Base-by-base conservation (phyloP, 2,329 filamentous ascomycete genomes). In the Cercospora citrullina region DNA sequence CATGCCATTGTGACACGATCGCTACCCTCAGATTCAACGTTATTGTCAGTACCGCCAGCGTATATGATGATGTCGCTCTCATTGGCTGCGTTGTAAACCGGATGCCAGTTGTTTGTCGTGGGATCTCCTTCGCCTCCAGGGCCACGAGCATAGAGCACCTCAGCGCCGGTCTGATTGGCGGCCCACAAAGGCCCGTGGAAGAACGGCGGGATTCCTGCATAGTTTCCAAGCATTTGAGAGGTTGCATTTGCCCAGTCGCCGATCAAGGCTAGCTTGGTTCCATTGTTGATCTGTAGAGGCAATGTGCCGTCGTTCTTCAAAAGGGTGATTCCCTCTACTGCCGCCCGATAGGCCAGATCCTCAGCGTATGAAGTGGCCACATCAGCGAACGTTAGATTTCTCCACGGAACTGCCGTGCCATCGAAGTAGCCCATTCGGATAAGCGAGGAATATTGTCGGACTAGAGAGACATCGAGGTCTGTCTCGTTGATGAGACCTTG, bases 381-480 rank as follows among this genome's bases (percentile, higher is more conserved):
- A 68, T 89, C 84, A 0, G 78, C 76, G 80, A 84, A 89, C 3
- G 77, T 79, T 0, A 91, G 76, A 57, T 82, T 79, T 5, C 85
- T 81, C 76, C 87, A 89, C 16, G 79, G 79, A n/a, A 77, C 72
- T 2, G 75, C 79, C 1, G 81, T 74, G 1, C 80, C 79, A 71
- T 89, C 86, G 68, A 89, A 89, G 74, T 87, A 88, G 2, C 87
- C 87, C 0, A 84, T 79, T 2, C 82, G 81, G 14, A 89, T 81
- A 5, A 90, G 81, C 0, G 83, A 84, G 7, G 83, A 80, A 70
- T 87, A 89, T 16, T 84, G 80, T 5, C 87, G 82, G 6, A 79
- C 80, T 0, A 88, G 77, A 0, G 86, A 81, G 21, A 76, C 77
- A 67, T 88, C 84, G 4, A 87, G 73, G 14, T 81, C 80, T 0